phyloP scores from a whole-genome alignment of 2,329 filamentous ascomycete genomes.

The Paracorniculantispora psalliotae region DNA sequence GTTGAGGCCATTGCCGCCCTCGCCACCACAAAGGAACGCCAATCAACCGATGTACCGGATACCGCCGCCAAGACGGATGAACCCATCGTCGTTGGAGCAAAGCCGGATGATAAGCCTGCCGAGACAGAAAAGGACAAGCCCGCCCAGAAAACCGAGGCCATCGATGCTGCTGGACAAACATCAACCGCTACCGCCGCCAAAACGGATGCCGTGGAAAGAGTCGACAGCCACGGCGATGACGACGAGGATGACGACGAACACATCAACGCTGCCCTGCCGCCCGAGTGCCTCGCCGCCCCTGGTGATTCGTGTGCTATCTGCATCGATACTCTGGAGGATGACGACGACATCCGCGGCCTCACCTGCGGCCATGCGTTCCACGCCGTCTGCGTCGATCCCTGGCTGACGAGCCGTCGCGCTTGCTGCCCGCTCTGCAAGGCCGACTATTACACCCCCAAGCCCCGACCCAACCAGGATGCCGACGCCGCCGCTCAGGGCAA shows the following conservation, averaged over 20 bases:
- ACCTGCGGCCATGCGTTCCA: conserved; percentile 99
- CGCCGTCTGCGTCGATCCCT: conserved; percentile 90
- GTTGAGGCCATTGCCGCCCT: conserved; percentile 51
- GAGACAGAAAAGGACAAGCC: conserved; percentile 15
- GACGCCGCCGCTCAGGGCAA: conserved; percentile 28
- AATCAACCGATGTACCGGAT: conserved; percentile 39
- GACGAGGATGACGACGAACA: conserved; percentile 74
- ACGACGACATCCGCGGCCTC: conserved; percentile 89
- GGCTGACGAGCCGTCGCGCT: conserved; percentile 88
- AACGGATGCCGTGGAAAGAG: conserved; percentile 31
- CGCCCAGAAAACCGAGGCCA: conserved; percentile 6
- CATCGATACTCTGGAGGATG: conserved; percentile 87
- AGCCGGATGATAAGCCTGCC: conserved; percentile 17
- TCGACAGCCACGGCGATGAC: conserved; percentile 49
- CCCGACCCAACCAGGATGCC: conserved; percentile 54
- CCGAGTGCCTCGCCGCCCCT: conserved; percentile 73
- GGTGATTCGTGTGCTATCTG: conserved; percentile 97
- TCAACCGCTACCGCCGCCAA: conserved; percentile 21
- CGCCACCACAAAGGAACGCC: conserved; percentile 39
- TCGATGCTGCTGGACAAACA: conserved; percentile 22
- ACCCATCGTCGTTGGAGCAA: conserved; percentile 19
- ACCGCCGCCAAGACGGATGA: conserved; percentile 21
- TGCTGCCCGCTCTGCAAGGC: conserved; percentile 98
- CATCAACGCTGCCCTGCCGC: conserved; percentile 75
- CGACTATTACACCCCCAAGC: conserved; percentile 94